These are phyloP conservation scores for Silene coronaria DNA, from an alignment of 179 eudicot genomes.

Conservation along the genomic window DNA sequence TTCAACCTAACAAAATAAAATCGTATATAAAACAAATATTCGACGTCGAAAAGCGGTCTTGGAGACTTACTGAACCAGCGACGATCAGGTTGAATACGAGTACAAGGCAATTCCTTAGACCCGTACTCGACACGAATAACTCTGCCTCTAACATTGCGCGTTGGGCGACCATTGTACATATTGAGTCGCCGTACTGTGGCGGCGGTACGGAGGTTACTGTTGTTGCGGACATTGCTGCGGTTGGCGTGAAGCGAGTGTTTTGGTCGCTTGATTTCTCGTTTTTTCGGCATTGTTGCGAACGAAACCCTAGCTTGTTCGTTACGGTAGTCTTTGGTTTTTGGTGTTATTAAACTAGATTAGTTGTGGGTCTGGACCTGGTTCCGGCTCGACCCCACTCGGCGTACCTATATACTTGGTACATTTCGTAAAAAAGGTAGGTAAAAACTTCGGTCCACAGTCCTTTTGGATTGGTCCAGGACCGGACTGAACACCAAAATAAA, in stretches of 20 bases:
- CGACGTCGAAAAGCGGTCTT: no score
- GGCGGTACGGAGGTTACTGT: conserved; percentile 46
- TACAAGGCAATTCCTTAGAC: conserved; percentile 61
- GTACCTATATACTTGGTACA: no score
- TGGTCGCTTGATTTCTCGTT: conserved; percentile 56
- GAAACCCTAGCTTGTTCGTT: conserved; percentile 13
- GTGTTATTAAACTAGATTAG: neutral
- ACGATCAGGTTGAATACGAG: conserved; percentile 89
- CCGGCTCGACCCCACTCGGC: neutral
- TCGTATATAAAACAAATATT: no score
- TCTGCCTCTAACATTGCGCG: conserved; percentile 47
- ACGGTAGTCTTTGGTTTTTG: neutral
- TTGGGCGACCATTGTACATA: conserved; percentile 75
- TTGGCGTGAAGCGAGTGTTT: conserved; percentile 78
- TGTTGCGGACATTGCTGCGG: conserved; percentile 29
- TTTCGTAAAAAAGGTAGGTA: no score
- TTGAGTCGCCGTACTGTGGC: conserved; percentile 88
- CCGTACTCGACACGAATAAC: conserved; percentile 48
- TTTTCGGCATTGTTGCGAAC: conserved; percentile 49
- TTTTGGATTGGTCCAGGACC: no score
- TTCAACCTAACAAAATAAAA: no score
- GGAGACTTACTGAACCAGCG: conserved; percentile 73
- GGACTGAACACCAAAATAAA: no score
- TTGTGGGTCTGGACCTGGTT: no score
- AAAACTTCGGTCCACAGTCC: no score